phyloP scores from a whole-genome alignment of 345 rosid species.

The Barbarea vulgaris region DNA sequence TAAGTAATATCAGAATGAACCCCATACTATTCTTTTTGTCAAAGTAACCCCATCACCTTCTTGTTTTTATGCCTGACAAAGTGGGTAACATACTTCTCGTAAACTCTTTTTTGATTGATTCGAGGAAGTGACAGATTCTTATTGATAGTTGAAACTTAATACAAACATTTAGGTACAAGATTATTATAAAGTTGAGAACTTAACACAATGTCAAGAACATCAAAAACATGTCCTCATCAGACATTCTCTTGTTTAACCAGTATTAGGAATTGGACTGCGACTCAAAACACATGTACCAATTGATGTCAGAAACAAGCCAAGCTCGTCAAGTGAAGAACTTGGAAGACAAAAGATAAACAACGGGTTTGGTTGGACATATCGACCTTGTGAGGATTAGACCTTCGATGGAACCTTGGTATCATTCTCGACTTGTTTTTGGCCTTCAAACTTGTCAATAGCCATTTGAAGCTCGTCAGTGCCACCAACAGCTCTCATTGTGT shows the following conservation, averaged over 20 bases:
- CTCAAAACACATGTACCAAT: background rate
- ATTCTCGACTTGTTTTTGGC: constrained; percentile 45
- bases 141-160: background rate
- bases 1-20: background rate
- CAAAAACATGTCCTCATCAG: constrained; percentile 3
- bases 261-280: background rate
- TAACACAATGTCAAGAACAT: constrained; percentile 20
- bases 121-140: background rate
- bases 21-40: background rate
- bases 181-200: background rate
- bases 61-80: background rate
- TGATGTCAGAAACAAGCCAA: constrained; percentile 6
- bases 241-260: constrained; percentile 15
- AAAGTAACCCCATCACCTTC: background rate
- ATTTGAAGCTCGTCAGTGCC: constrained; percentile 87
- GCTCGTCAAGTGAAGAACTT: background rate
- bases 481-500: constrained; percentile 96
- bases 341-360: constrained; percentile 19
- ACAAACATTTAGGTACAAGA: background rate
- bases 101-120: background rate
- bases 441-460: constrained; percentile 87
- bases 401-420: constrained; percentile 36
- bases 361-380: background rate
- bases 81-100: background rate
- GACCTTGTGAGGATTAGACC: constrained; percentile 22